These are phyloP conservation scores for Metschnikowia kofuensis DNA, from an alignment of 805 yeast genomes.

Conservation along the genomic window DNA sequence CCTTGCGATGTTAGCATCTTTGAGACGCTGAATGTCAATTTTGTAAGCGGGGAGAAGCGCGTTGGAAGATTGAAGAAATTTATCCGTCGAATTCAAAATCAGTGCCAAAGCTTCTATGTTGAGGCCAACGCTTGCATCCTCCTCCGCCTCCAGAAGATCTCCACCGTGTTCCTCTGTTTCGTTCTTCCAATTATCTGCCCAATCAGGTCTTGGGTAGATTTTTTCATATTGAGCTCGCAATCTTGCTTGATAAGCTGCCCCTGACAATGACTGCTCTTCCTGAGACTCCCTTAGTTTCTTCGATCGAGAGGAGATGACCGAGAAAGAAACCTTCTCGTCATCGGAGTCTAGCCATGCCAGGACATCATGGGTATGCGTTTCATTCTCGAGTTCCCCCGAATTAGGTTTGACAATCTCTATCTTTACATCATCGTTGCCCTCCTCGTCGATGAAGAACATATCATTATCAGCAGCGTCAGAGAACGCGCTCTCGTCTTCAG, in stretches of 20 bases:
- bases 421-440: constrained; percentile 31
- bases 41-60: constrained; percentile 65
- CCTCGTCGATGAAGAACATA: constrained; percentile 44
- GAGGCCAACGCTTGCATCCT: constrained; percentile 18
- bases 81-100: constrained; percentile 30
- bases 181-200: constrained; percentile 55
- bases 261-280: constrained; percentile 51
- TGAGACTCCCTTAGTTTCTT: constrained; percentile 68
- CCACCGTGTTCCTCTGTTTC: constrained; percentile 32
- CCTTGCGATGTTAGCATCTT: constrained; percentile 77
- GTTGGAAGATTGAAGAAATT: constrained; percentile 42
- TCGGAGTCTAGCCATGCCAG: constrained; percentile 84
- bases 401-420: constrained; percentile 41
- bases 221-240: constrained; percentile 68
- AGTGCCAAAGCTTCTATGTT: constrained; percentile 31
- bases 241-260: constrained; percentile 59
- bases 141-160: constrained; percentile 24
- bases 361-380: constrained; percentile 29
- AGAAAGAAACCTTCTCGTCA: constrained; percentile 69
- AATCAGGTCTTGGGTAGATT: constrained; percentile 80
- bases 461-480: constrained; percentile 37
- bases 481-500: constrained; percentile 23
- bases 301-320: constrained; percentile 58
- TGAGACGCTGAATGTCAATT: constrained; percentile 75
- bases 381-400: constrained; percentile 29